Base-by-base conservation (phyloP, 202 grass and related monocot species). In the Carex sylvatica region DNA sequence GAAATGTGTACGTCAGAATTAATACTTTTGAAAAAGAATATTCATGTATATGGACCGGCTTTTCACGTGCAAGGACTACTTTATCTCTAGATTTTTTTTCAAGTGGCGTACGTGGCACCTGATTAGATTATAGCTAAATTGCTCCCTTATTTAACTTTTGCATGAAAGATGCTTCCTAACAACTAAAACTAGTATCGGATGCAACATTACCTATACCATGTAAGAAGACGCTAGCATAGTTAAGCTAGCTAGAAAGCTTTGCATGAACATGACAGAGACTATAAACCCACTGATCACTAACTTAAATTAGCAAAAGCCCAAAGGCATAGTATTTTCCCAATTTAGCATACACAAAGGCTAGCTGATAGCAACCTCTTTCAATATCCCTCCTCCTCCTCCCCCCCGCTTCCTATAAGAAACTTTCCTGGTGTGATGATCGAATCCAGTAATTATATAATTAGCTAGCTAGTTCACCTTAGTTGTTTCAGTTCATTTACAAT, bases 361-460 rank as follows among this genome's bases (percentile, higher is more conserved):
- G 71, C 20, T 66, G 84, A 90, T 42, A 13, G 23, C 47, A 68
- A 88, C 86, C 16, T 42, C 74, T 64, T 26, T 54, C 31, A 15
- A 72, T 8, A 4, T 40, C 38, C 3, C 12, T 4, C 9, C 24
- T 81, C 9, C 14, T 1, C 12, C 3, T 12, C 15, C 68, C 9
- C 23, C 40, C 4, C 69, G 26, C 42, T 47, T 51, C 69, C 67
- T 73, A 60, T 91, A 91, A 91, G 76, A 26, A 81, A 64, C 68
- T 53, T 72, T 31, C 38, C 40, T 70, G 5, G 30, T 71, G 69
- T 66, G 23, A 65, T 36, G 6, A 81, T 20, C 78, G 67, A 82
- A 58, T 47, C 31, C 78, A 59, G 42, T 44, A 36, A 5, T 36
- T 36, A n/a, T n/a, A n/a, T n/a, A 36, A 36, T 36, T 46, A 47